Evolutionary conservation across 169 alveolate species (phyloP), one percentile per base, ranked within the genome.

Genomic region (Cryptosporidium xiaoi): DNA sequence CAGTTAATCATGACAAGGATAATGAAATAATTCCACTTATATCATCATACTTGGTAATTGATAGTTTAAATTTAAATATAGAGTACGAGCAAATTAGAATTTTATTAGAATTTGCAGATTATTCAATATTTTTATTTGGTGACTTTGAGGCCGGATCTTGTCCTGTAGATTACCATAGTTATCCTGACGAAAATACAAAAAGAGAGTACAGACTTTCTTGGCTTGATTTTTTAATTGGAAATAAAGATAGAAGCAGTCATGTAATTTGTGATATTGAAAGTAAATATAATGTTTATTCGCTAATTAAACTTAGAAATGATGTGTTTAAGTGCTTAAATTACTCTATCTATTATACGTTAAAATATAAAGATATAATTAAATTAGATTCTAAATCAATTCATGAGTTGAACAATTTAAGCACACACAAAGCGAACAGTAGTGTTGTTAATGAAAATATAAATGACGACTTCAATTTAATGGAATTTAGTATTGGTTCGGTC

Each of bases 91-190:
- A 77, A n/a, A 27, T 77, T 18, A 56, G 64, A 44, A 34, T 60
- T 7, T 27, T 77, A 4, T 27, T 77, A 6, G 71, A 62, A 12
- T 77, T 77, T 62, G 15, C 56, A n/a, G 87, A 77, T 53, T 77
- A 77, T 50, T n/a, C 77, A 0, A 51, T 77, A 44, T 60, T 77
- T 77, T 36, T 77, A 7, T 77, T 34, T 77, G 87, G 87, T 12
- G 87, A 77, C 18, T 77, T 77, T 48, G 65, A 56, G 3, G 87
- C 87, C 8, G 87, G 87, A 3, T 60, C 87, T 8, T 77, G 64
- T 46, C 87, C 87, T 0, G 56, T 48, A 24, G 87, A 77, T 46
- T 77, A 44, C 50, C 48, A 77, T 31, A 77, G 18, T 51, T 60
- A 58, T 50, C 87, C 87, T 10, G 77, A 33, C 12, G 87, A 62